Base-by-base conservation (phyloP, 2,329 filamentous ascomycete species). In the Rutstroemia sydowiana region DNA sequence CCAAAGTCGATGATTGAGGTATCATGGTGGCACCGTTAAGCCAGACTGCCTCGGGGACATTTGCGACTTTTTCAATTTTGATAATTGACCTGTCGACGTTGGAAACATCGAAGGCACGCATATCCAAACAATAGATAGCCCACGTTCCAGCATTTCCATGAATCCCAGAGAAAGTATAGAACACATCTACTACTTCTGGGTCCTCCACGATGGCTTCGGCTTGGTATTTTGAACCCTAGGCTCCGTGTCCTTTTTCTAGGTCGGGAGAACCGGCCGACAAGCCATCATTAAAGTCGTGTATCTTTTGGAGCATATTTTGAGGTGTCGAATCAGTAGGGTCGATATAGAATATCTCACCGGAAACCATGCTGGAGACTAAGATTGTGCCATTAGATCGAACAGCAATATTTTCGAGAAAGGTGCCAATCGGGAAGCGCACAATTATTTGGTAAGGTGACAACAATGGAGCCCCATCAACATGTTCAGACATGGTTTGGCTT, bases 351-450 rank as follows among this genome's bases (percentile, higher is more conserved):
- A 60, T 54, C 13, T 46, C 52, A 13, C 54, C 45, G 31, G 66
- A 49, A 7, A 59, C 64, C 21, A 68, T 58, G 32, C 64, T 60
- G 1, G 68, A 69, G 26, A 67, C 20, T 30, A 61, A 45, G 76
- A 76, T 60, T 75, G 73, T 63, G 79, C 74, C 63, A 81, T 78
- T 45, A 71, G 70, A 40, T 72, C 73, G 45, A 71, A 74, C 39
- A n/a, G 57, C 57, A 41, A 60, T 55, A 20, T 59, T 56, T 20
- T 59, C 58, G 11, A 60, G 48, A 20, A 54, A 58, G 14, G 44
- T 47, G 11, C 23, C 48, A 21, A 32, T 21, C 10, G 30, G 20
- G 11, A 49, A 43, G n/a, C 39, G 30, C 14, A 20, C 37, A 36
- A 49, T 16, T 5, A 49, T 30, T 3, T 37, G 39, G 13, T 43